Base-by-base conservation (phyloP, 495 filamentous ascomycete genomes). In the Hypoxylon crocopeplum region DNA sequence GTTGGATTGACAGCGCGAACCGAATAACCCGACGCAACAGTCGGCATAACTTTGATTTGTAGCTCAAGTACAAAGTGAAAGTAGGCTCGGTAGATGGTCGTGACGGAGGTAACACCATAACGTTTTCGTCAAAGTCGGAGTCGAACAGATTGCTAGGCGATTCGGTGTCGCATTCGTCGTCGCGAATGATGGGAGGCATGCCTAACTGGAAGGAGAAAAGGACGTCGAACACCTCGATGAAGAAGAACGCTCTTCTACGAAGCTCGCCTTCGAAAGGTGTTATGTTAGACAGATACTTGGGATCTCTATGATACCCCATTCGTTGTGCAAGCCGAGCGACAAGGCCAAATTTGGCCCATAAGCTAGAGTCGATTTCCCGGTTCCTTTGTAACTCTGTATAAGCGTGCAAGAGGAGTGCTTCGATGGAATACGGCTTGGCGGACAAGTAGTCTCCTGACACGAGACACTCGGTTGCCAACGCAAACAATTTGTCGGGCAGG, bases 241-340 rank as follows among this genome's bases (percentile, higher is more conserved):
- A 65, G 47, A 76, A 67, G 77, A 82, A 84, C 1, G 77, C 62
- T 8, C 82, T 72, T 11, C 82, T 72, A 29, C 82, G 73, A 54
- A 82, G 79, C 60, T 85, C 82, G 8, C 69, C 79, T 36, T 77
- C 70, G 50, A 81, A 80, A 0, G 75, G 67, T 0, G 83, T 82
- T 12, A 86, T 77, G 25, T 67, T 64, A 6, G 68, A 39, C 7
- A 75, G 62, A 36, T 72, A 56, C 39, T 70, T 72, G 1, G 76
- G 67, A 27, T 83, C 82, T 19, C 81, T 75, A 46, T 85, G 82
- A 45, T 79, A 80, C 21, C 80, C 82, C 73, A 81, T 77, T 13
- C 74, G 72, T 42, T 82, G 59, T 0, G 80, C 77, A 10, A 83
- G 71, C 10, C 78, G 74, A 5, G 76, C 68, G 16, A 72, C 67